Conservation (phyloP, 2,329 filamentous ascomycete species). For the Venturia asperata region DNA sequence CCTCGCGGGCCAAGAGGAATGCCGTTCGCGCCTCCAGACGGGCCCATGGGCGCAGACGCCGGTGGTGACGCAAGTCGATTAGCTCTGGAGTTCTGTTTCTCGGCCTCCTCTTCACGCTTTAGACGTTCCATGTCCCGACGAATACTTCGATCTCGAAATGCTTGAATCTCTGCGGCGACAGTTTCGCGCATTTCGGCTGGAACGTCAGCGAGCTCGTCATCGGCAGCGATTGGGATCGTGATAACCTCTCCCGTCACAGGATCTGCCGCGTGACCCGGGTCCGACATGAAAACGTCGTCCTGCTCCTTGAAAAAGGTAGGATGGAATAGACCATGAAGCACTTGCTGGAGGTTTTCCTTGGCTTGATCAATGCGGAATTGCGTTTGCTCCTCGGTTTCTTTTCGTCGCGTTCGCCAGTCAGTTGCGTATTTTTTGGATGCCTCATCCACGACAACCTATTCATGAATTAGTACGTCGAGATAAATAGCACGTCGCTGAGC, state of each 20-base stretch:
- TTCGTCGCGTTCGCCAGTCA: constrained; percentile 62
- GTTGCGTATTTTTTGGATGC: constrained; percentile 79
- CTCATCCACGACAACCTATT: constrained; percentile 64
- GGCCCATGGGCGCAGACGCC: constrained; percentile 51
- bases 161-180: constrained; percentile 86
- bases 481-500: constrained; percentile 22
- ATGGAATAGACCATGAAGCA: constrained; percentile 65
- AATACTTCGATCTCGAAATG: constrained; percentile 87
- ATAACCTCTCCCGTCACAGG: constrained; percentile 68
- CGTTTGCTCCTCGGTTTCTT: constrained; percentile 54
- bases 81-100: constrained; percentile 56
- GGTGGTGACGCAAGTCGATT: constrained; percentile 56
- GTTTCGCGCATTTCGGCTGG: constrained; percentile 93
- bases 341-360: constrained; percentile 58
- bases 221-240: constrained; percentile 71
- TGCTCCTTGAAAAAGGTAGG: constrained; percentile 48
- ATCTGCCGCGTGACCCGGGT: constrained; percentile 41
- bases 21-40: constrained; percentile 59
- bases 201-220: constrained; percentile 93
- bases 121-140: constrained; percentile 82
- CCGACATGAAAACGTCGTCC: constrained; percentile 64
- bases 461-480: not conserved
- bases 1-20: constrained; percentile 69
- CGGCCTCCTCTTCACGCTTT: constrained; percentile 83
- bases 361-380: constrained; percentile 65